These are phyloP conservation scores for Globisporangium parvum DNA, from an alignment of 352 stramenopile genomes.

Conservation along the genomic window DNA sequence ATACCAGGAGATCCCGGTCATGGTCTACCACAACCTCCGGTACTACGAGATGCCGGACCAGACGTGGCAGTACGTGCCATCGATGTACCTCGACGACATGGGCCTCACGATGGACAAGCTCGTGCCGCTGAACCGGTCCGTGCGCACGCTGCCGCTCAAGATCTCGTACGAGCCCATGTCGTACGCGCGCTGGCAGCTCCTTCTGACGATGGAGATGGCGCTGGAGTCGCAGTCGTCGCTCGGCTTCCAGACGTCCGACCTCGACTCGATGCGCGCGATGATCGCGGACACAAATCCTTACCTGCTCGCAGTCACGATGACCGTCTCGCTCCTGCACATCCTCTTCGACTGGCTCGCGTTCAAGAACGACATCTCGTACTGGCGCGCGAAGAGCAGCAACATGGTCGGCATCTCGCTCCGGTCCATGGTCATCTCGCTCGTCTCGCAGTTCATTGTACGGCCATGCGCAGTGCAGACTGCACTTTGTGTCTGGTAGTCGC, in stretches of 20 bases:
- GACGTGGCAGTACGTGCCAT: slow-evolving; percentile 62
- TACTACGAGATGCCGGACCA: slow-evolving; percentile 46
- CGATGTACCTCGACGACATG: slow-evolving; percentile 76
- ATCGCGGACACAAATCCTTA: slow-evolving; percentile 94
- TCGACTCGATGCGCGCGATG: slow-evolving; percentile 90
- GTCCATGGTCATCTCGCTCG: slow-evolving; percentile 89
- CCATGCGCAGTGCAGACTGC: neutral
- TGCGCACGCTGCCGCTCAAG: slow-evolving; percentile 48
- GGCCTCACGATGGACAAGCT: slow-evolving; percentile 64
- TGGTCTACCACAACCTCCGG: slow-evolving; percentile 66
- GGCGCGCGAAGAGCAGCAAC: slow-evolving; percentile 88
- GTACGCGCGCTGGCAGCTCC: slow-evolving; percentile 74
- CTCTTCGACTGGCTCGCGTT: slow-evolving; percentile 98
- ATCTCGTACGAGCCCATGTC: slow-evolving; percentile 73
- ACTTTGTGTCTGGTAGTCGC: neutral
- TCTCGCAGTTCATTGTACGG: slow-evolving; percentile 86
- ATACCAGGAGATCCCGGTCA: slow-evolving; percentile 51
- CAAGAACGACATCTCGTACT: slow-evolving; percentile 97
- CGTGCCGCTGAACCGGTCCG: slow-evolving; percentile 53
- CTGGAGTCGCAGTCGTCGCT: slow-evolving; percentile 57
- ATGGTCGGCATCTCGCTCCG: slow-evolving; percentile 93
- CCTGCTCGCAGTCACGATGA: slow-evolving; percentile 91
- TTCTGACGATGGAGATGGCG: slow-evolving; percentile 62
- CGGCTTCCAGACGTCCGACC: slow-evolving; percentile 51
- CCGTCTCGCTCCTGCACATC: slow-evolving; percentile 95